Conservation (phyloP, 2,329 filamentous ascomycete species). For the Monosporascus sp. region DNA sequence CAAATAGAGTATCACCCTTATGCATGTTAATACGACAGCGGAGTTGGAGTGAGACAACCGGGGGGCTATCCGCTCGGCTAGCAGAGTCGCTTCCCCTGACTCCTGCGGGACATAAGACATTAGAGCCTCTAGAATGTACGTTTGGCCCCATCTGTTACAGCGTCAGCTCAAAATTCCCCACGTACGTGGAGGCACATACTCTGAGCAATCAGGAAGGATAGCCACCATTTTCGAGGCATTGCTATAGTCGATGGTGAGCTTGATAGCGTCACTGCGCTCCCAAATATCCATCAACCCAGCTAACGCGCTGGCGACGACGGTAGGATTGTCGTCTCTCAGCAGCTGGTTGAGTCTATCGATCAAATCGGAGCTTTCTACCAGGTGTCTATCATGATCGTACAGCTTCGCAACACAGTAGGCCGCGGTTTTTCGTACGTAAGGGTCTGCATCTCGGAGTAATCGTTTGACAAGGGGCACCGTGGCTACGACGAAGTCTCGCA, state of each 20-base stretch:
- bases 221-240: conserved; percentile 98
- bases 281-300: conserved; percentile 95
- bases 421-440: conserved; percentile 95
- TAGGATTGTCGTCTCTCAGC: conserved; percentile 92
- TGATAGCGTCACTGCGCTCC: conserved; percentile 96
- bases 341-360: conserved; percentile 88
- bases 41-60: conserved; percentile 96
- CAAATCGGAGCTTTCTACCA: conserved; percentile 86
- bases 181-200: conserved; percentile 52
- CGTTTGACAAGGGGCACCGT: conserved; percentile 79
- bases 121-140: conserved; percentile 93
- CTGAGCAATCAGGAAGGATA: conserved; percentile 92
- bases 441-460: conserved; percentile 79
- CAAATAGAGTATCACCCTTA: conserved; percentile 91
- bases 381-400: conserved; percentile 88
- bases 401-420: conserved; percentile 95
- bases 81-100: conserved; percentile 74
- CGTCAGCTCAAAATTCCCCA: conserved; percentile 1
- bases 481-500: conserved; percentile 89
- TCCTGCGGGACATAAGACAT: conserved; percentile 98
- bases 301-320: conserved; percentile 89
- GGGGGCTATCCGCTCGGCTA: conserved; percentile 92
- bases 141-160: conserved; percentile 81
- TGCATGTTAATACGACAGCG: conserved; percentile 90
- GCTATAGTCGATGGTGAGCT: conserved; percentile 93